Conservation (phyloP, 75 land plant species). For the Cryptomeria japonica region DNA sequence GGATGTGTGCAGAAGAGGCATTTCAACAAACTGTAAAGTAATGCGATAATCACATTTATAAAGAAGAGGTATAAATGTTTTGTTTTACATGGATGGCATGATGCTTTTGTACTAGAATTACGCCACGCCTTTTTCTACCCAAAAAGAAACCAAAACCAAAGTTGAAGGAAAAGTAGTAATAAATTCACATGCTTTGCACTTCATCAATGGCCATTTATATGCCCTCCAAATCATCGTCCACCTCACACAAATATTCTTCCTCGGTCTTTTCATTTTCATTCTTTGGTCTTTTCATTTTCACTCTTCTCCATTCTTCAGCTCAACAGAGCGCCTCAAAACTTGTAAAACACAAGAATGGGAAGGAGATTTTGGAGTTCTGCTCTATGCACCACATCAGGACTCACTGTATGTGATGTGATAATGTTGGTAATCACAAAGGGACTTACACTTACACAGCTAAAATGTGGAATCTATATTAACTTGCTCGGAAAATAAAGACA, state of each 20-base stretch:
- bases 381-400: constrained; percentile 68
- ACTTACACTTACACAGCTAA: too few relatives aligned
- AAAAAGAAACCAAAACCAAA: background rate
- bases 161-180: background rate
- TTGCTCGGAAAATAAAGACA: too few relatives aligned
- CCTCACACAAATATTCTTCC: too few relatives aligned
- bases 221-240: background rate
- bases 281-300: too few relatives aligned
- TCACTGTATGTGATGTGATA: too few relatives aligned
- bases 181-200: background rate
- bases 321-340: background rate
- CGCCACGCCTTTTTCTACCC: background rate
- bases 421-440: too few relatives aligned
- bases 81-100: background rate
- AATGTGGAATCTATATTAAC: too few relatives aligned
- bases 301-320: background rate
- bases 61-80: too few relatives aligned
- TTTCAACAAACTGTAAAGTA: too few relatives aligned
- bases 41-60: too few relatives aligned
- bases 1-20: too few relatives aligned
- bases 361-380: constrained; percentile 54
- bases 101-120: background rate
- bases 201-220: background rate
- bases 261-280: background rate
- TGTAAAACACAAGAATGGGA: background rate